A percentile compares a stretch with the other conserved stretches of the same genome.
phyloP scores from a whole-genome alignment of 2,329 filamentous ascomycete genomes.

The Aspergillus ruber region DNA sequence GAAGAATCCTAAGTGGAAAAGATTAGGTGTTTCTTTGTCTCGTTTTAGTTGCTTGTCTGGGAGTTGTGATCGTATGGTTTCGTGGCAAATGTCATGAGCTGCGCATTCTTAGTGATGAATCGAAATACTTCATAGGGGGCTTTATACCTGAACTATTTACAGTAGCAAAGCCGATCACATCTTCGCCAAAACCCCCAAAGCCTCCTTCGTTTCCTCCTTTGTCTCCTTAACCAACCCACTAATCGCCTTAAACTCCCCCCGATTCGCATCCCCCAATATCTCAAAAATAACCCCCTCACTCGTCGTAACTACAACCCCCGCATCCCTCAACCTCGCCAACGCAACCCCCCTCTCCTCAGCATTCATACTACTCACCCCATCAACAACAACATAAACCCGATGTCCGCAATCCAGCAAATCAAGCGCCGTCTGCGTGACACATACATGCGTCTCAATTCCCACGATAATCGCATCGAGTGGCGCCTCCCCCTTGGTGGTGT shows the following conservation, averaged over 20 bases:
- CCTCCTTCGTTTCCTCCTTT: constrained; percentile 61
- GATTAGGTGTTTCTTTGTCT: constrained; percentile 10
- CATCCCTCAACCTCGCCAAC: constrained; percentile 65
- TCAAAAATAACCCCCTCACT: constrained; percentile 91
- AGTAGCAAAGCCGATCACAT: constrained; percentile 30
- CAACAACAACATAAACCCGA: constrained; percentile 77
- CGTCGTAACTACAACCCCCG: constrained; percentile 72
- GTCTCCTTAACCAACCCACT: constrained; percentile 74
- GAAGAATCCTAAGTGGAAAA: constrained; percentile 18
- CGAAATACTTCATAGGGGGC: no score
- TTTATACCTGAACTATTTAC: background rate
- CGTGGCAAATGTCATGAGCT: no score
- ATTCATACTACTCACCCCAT: constrained; percentile 86
- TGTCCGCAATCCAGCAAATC: constrained; percentile 72
- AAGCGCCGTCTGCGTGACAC: constrained; percentile 84
- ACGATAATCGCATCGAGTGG: constrained; percentile 65
- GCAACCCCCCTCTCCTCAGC: constrained; percentile 73
- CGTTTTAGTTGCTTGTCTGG: background rate
- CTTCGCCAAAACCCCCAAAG: constrained; percentile 60
- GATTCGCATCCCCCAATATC: constrained; percentile 72
- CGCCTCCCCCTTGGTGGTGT: constrained; percentile 24
- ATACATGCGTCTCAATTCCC: constrained; percentile 91
- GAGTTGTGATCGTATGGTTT: no score
- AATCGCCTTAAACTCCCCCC: constrained; percentile 63
- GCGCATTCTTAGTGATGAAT: no score